phyloP scores from a whole-genome alignment of 139 green algal species.

The Tetradesmus lagerheimii region DNA sequence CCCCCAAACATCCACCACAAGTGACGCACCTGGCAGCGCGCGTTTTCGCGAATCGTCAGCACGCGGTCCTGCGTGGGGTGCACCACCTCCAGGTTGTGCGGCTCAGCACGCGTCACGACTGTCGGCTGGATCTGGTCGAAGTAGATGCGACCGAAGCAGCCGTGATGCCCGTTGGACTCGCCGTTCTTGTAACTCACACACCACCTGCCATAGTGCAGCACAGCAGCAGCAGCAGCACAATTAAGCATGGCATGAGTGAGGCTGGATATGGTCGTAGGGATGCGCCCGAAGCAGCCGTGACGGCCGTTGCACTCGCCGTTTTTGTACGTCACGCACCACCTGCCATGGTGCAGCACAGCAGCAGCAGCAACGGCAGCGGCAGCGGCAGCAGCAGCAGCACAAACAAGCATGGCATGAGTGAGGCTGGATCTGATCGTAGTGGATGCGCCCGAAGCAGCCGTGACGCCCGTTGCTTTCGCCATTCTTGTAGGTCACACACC shows the following conservation, averaged over 20 bases:
- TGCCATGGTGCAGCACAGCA: too few relatives aligned
- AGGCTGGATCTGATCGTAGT: slow-evolving; percentile 62
- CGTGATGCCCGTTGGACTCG: slow-evolving; percentile 53
- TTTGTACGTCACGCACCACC: slow-evolving; percentile 82
- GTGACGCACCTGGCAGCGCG: slow-evolving; percentile 65
- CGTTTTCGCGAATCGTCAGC: slow-evolving; percentile 80
- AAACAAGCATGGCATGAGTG: too few relatives aligned
- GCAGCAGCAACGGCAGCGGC: too few relatives aligned
- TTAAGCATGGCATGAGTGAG: not conserved
- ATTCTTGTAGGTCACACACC: slow-evolving; percentile 77
- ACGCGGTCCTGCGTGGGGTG: slow-evolving; percentile 80
- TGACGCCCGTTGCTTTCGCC: slow-evolving; percentile 59
- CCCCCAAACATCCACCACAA: not conserved
- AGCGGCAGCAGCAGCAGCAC: too few relatives aligned
- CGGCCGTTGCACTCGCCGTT: slow-evolving; percentile 56
- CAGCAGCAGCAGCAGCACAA: too few relatives aligned
- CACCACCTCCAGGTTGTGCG: slow-evolving; percentile 83
- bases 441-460: slow-evolving; percentile 75
- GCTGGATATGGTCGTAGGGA: slow-evolving; percentile 63
- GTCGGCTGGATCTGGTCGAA: slow-evolving; percentile 67
- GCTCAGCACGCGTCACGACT: slow-evolving; percentile 87
- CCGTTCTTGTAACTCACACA: slow-evolving; percentile 78
- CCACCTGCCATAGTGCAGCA: slow-evolving; percentile 61
- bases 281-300: slow-evolving; percentile 74
- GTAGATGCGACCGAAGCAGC: slow-evolving; percentile 76